phyloP scores from a whole-genome alignment of 805 yeast genomes.

The Sungouiozyma intestinalis region DNA sequence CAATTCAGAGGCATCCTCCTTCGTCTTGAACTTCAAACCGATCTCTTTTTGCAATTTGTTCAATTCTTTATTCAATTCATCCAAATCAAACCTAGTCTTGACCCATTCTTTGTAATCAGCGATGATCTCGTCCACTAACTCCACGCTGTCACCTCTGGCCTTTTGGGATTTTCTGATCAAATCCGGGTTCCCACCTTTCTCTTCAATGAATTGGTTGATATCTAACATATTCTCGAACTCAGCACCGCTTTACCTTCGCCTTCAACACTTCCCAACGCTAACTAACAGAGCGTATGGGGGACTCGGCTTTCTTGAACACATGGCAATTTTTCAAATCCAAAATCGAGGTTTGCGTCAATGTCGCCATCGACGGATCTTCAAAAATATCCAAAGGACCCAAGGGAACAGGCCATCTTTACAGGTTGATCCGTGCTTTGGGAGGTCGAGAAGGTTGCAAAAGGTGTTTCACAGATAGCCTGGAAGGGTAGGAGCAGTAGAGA shows the following conservation, averaged over 20 bases:
- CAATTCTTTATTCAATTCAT: conserved; percentile 77
- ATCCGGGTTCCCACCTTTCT: conserved; percentile 95
- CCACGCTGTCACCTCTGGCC: conserved; percentile 92
- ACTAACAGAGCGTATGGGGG: too few relatives aligned
- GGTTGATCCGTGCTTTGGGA: too few relatives aligned
- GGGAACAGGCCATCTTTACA: too few relatives aligned
- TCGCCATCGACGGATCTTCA: neutral
- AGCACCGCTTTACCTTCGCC: neutral
- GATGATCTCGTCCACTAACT: conserved; percentile 91
- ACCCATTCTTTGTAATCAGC: conserved; percentile 89
- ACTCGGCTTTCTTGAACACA: too few relatives aligned
- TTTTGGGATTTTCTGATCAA: conserved; percentile 76
- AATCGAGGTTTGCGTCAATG: neutral
- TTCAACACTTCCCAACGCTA: too few relatives aligned
- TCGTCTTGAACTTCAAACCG: conserved; percentile 84
- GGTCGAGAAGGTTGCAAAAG: too few relatives aligned
- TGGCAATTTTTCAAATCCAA: neutral
- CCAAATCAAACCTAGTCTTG: conserved; percentile 77
- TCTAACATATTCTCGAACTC: conserved; percentile 57
- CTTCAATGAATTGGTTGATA: conserved; percentile 82
- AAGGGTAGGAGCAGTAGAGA: too few relatives aligned
- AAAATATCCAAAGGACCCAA: neutral
- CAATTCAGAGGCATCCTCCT: conserved; percentile 85
- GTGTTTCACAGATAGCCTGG: too few relatives aligned
- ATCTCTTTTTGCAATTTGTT: conserved; percentile 89